These are phyloP conservation scores for Aspergillus ochraceoroseus DNA, from an alignment of 2,329 filamentous ascomycete species.

Conservation along the genomic window DNA sequence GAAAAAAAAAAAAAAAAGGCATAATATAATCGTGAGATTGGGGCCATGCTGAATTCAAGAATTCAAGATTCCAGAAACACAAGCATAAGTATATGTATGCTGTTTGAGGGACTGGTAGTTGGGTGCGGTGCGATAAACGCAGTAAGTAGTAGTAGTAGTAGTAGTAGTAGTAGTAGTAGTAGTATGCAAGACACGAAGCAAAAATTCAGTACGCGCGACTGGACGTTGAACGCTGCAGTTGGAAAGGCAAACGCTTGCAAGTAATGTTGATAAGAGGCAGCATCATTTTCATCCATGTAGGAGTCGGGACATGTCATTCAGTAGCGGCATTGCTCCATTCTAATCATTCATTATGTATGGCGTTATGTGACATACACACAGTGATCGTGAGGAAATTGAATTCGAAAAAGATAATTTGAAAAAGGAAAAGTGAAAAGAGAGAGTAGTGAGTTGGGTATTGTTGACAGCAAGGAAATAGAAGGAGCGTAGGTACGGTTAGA, in stretches of 20 bases:
- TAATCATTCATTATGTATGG: slow-evolving; percentile 24
- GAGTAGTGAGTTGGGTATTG: slow-evolving; percentile 10
- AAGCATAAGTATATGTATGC: too few relatives aligned
- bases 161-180: too few relatives aligned
- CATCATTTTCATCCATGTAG: slow-evolving; percentile 22
- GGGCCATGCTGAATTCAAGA: neutral
- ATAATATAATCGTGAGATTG: slow-evolving; percentile 10
- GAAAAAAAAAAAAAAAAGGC: slow-evolving; percentile 15
- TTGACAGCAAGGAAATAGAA: slow-evolving; percentile 5
- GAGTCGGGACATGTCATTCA: slow-evolving; percentile 24
- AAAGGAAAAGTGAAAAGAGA: slow-evolving; percentile 9
- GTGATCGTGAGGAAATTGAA: slow-evolving; percentile 11
- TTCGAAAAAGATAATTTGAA: slow-evolving; percentile 11
- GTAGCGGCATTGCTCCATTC: slow-evolving; percentile 24
- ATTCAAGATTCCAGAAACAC: too few relatives aligned
- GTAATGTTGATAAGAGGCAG: slow-evolving; percentile 19
- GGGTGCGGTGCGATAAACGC: too few relatives aligned
- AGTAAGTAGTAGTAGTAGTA: too few relatives aligned
- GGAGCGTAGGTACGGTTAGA: slow-evolving; percentile 7
- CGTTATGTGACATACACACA: slow-evolving; percentile 16
- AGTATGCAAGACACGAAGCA: slow-evolving; percentile 8
- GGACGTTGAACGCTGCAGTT: slow-evolving; percentile 8
- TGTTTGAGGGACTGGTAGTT: too few relatives aligned
- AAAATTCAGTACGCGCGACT: slow-evolving; percentile 1
- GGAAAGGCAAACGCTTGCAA: slow-evolving; percentile 15